Conservation (phyloP, 495 filamentous ascomycete species). For the Lepraria neglecta region DNA sequence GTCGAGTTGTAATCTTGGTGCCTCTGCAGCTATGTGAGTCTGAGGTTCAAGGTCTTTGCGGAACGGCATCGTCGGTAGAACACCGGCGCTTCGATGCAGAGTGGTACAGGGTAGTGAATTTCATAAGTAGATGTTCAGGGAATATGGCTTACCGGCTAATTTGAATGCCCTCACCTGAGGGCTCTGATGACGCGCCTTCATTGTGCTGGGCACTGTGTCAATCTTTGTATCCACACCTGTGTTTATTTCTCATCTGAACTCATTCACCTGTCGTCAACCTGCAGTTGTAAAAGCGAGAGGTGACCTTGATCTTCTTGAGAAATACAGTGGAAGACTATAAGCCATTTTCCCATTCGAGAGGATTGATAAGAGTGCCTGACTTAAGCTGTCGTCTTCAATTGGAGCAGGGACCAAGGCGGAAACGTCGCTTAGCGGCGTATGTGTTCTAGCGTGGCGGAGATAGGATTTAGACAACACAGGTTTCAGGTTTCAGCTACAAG, state of each 20-base stretch:
- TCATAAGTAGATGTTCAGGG: background rate
- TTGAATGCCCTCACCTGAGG: constrained; percentile 25
- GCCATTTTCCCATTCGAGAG: background rate
- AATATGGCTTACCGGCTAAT: constrained; percentile 20
- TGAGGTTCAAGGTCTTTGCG: background rate
- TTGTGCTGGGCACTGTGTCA: constrained; percentile 9
- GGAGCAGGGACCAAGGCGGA: background rate
- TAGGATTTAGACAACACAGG: constrained; percentile 1
- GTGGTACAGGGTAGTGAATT: constrained; percentile 7
- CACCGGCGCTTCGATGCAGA: background rate
- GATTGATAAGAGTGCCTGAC: background rate
- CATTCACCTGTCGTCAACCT: background rate
- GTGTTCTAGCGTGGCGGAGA: background rate
- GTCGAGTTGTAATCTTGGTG: constrained; percentile 26
- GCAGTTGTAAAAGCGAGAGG: background rate
- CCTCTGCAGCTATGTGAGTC: constrained; percentile 25
- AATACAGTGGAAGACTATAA: background rate
- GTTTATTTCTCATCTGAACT: background rate
- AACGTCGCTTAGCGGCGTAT: too few species aligned
- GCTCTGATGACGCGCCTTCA: constrained; percentile 24
- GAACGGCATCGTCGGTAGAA: constrained; percentile 5
- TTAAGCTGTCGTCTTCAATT: constrained; percentile 3
- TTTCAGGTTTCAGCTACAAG: background rate
- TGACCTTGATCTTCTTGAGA: background rate
- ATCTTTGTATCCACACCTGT: background rate